phyloP scores from a whole-genome alignment of 768 basidiomycete genomes.

The Leccinum aurantiacum region DNA sequence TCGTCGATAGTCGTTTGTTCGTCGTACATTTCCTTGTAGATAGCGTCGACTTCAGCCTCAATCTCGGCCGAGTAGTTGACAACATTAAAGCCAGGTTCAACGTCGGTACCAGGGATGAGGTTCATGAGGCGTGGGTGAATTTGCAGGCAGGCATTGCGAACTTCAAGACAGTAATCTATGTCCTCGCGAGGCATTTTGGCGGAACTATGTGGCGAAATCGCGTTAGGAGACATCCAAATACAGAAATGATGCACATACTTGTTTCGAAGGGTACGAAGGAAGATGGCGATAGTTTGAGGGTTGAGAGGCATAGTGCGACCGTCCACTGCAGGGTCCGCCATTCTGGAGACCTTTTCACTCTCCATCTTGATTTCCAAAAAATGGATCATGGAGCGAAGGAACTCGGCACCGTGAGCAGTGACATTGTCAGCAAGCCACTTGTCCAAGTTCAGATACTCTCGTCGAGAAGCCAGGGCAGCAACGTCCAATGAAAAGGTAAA shows the following conservation, averaged over 20 bases:
- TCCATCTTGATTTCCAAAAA: constrained; percentile 94
- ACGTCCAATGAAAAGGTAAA: constrained; percentile 92
- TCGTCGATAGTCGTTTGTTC: constrained; percentile 93
- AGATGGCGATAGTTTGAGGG: constrained; percentile 86
- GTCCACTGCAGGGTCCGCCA: constrained; percentile 77
- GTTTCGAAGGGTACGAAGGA: constrained; percentile 84
- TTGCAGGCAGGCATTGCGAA: constrained; percentile 90
- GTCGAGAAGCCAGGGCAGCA: constrained; percentile 87
- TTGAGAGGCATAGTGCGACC: constrained; percentile 84
- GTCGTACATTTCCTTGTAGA: constrained; percentile 98
- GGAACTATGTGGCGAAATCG: constrained; percentile 46
- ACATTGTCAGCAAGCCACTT: constrained; percentile 95
- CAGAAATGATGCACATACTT: constrained; percentile 49
- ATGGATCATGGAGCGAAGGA: constrained; percentile 81
- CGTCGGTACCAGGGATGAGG: constrained; percentile 79
- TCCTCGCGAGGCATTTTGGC: constrained; percentile 74
- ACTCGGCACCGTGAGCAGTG: constrained; percentile 75
- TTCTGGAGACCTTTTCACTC: constrained; percentile 73
- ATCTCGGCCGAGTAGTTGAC: constrained; percentile 87
- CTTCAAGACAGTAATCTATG: constrained; percentile 83
- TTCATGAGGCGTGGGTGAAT: constrained; percentile 97
- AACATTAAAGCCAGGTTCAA: constrained; percentile 89
- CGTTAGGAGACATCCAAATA: constrained; percentile 5
- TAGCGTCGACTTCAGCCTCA: constrained; percentile 89
- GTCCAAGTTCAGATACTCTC: constrained; percentile 93